Evolutionary conservation across 1,284 basidiomycete species (phyloP), one percentile per base, ranked within the genome.

Genomic region (Rhodotorula glutinis): DNA sequence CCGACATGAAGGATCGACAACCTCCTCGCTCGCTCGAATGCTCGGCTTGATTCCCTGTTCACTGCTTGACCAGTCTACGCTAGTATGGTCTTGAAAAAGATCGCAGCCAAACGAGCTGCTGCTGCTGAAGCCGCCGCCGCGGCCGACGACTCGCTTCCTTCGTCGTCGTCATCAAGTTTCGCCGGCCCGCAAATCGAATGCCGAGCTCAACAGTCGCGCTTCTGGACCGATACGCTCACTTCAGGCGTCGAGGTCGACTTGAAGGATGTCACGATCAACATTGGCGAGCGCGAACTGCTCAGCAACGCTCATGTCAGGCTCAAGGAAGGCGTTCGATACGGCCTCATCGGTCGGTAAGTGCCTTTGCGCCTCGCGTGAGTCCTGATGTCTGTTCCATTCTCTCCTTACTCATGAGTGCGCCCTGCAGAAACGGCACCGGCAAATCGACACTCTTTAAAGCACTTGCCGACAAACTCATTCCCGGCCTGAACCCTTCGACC

Each of bases 401-500:
- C n/a, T n/a, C n/a, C n/a, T n/a, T n/a, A n/a, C n/a, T n/a, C n/a
- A n/a, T n/a, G n/a, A n/a, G n/a, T 25, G n/a, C n/a, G 17, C 17
- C 17, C 43, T 17, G 13, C 25, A 75, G 83, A 38, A 87, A 87
- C 75, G 85, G 85, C 0, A 79, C 81, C n/a, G 85, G 85, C 29
- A 87, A 86, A 75, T 82, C 81, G n/a, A 82, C 82, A 0, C 71
- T 84, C 9, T 70, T 84, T n/a, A 75, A 77, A 30, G 82, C 82
- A 21, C 75, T 85, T 19, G 77, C 77, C 3, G 79, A 83, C 30
- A 77, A 79, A 59, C 69, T 83, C 41, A 83, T 85, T 47, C 83
- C 84, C 0, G 86, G 85, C 1, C 73, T 86, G 10, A 81, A 82
- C 0, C 77, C 80, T 46, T 80, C 80, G 40, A 75, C 86, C n/a